Percentiles rank a stretch among this genome's conserved stretches.
Conservation (phyloP, 23 red algal species). For the Cyanidiococcus yangmingshanensis region DNA sequence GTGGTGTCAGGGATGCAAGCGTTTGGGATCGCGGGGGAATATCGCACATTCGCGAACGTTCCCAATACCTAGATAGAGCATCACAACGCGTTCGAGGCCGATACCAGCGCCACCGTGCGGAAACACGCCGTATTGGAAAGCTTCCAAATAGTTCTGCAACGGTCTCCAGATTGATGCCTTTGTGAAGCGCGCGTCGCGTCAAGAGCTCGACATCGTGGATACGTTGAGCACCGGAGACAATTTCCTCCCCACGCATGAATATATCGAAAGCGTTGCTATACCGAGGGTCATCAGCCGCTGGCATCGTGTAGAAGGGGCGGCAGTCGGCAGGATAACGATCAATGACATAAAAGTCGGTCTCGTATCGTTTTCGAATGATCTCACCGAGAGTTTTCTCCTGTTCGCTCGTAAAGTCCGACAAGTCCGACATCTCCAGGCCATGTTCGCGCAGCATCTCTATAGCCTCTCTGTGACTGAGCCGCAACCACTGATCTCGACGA, state of each 20-base stretch:
- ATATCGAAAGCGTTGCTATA: slow-evolving; percentile 96
- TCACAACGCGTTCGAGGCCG: slow-evolving; percentile 90
- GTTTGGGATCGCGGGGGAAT: slow-evolving; percentile 86
- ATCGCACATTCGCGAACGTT: slow-evolving; percentile 87
- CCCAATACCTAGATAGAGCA: slow-evolving; percentile 76
- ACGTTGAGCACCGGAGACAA: slow-evolving; percentile 92
- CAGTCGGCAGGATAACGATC: slow-evolving; percentile 61
- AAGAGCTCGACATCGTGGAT: slow-evolving; percentile 77
- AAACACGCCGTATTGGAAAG: slow-evolving; percentile 69
- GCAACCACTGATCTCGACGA: not conserved
- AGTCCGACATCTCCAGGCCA: slow-evolving; percentile 61
- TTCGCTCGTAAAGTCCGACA: slow-evolving; percentile 77
- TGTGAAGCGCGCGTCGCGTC: slow-evolving; percentile 31
- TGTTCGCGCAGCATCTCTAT: slow-evolving; percentile 60
- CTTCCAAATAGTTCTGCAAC: slow-evolving; percentile 75
- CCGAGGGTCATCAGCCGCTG: slow-evolving; percentile 44
- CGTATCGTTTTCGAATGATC: slow-evolving; percentile 52
- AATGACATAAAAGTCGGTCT: slow-evolving; percentile 95
- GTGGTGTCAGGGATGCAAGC: slow-evolving; percentile 76
- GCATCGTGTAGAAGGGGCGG: slow-evolving; percentile 97
- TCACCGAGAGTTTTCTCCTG: slow-evolving; percentile 69
- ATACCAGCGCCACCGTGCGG: slow-evolving; percentile 95
- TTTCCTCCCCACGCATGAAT: slow-evolving; percentile 98
- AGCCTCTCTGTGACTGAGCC: slow-evolving; percentile 34
- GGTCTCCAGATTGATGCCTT: slow-evolving; percentile 44